Base-by-base conservation (phyloP, 768 basidiomycete genomes). In the Rhodotorula diobovata region DNA sequence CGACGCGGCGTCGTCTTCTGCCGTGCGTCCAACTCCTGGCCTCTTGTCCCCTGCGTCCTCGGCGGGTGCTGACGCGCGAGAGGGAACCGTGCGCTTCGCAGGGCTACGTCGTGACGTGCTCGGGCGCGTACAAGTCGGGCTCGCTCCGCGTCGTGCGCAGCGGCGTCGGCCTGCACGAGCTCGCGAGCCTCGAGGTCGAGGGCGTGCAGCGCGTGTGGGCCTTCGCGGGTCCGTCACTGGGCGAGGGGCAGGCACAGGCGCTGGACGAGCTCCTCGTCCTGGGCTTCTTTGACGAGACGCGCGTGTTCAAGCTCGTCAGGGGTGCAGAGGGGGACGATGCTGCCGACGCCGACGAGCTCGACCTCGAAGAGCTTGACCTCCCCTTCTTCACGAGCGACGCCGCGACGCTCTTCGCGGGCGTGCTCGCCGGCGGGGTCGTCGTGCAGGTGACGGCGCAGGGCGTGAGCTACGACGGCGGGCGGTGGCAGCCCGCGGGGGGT, bases 31-130 rank as follows among this genome's bases (percentile, higher is more conserved):
- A 11, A 23, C 87, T 23, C 88, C 90, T 83, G 88, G 39, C 41
- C 41, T 43, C 89, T 70, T 43, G 84, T 12, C 25, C 48, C 25
- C 25, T 28, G 2, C 48, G 45, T 21, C 4, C 48, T 5, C 28
- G 23, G 39, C 67, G 9, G 75, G 30, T 23, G n/a, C 46, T 0
- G 41, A 50, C 6, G 32, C 34, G 48, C n/a, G 48, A 64, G 53
- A 35, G 30, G 18, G 25, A 53, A 2, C n/a, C n/a, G n/a, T 9
- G 41, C 41, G 11, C 41, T 14, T 39, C 41, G 14, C 72, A 93
- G 89, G 83, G 83, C n/a, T 88, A 90, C 79, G 85, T 94, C 53
- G 86, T 95, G 9, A 91, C 91, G 2, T 91, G 90, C 76, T 93
- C 91, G 8, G 93, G 93, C 11, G 89, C 86, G 4, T 84, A 84